phyloP scores from a whole-genome alignment of 2,329 filamentous ascomycete genomes.

The Fusarium drepaniforme region DNA sequence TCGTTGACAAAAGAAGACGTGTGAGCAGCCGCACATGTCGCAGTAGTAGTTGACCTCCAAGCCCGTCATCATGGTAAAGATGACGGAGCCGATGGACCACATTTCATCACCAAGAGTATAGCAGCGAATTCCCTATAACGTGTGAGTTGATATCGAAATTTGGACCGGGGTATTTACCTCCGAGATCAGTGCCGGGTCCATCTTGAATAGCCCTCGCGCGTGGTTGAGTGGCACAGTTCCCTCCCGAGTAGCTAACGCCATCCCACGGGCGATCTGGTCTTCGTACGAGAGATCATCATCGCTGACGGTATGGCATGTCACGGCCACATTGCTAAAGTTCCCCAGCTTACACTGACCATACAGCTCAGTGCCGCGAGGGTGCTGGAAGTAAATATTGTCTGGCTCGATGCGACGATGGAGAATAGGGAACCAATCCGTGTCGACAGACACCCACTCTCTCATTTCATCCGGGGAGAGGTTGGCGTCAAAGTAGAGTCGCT shows the following conservation, averaged over 20 bases:
- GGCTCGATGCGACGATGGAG: constrained; percentile 62
- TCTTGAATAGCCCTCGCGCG: neutral
- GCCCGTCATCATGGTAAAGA: constrained; percentile 59
- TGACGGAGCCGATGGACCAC: constrained; percentile 51
- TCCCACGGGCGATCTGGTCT: constrained; percentile 1
- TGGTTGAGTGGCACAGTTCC: constrained; percentile 28
- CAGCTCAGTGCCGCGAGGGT: constrained; percentile 59
- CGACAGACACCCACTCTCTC: constrained; percentile 35
- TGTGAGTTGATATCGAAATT: neutral
- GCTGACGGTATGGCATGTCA: constrained; percentile 52
- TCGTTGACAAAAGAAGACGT: constrained; percentile 44
- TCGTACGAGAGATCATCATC: neutral
- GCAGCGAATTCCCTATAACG: constrained; percentile 43
- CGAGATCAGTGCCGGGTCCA: constrained; percentile 18
- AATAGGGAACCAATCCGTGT: constrained; percentile 63
- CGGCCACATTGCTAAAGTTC: constrained; percentile 55
- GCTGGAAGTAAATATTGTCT: constrained; percentile 63
- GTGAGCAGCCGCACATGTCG: constrained; percentile 40
- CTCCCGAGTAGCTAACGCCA: constrained; percentile 24
- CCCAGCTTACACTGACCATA: constrained; percentile 69
- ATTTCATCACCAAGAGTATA: constrained; percentile 55
- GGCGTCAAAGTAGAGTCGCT: constrained; percentile 40
- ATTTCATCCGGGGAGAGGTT: neutral
- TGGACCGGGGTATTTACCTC: constrained; percentile 10
- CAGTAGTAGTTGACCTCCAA: constrained; percentile 26